Evolutionary conservation across 2,329 filamentous ascomycete genomes (phyloP).

Genomic region (Colletotrichum tanaceti): DNA sequence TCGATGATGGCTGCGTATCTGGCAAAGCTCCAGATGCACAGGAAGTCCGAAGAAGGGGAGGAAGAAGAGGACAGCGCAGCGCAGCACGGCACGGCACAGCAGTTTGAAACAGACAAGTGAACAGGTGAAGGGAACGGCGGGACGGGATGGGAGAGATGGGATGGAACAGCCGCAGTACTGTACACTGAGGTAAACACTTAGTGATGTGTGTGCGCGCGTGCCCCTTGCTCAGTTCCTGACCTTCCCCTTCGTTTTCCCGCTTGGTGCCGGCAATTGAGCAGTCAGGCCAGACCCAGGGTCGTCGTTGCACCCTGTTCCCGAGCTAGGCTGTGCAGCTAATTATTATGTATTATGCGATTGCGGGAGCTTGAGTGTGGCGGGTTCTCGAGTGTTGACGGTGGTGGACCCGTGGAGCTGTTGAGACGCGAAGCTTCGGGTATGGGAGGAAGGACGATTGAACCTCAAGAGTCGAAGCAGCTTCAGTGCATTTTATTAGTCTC

Average conservation of each 20-base stretch:
- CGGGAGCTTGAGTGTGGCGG: slow-evolving; percentile 15
- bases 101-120: slow-evolving; percentile 17
- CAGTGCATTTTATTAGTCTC: not conserved
- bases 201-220: no score
- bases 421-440: slow-evolving; percentile 5
- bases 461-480: slow-evolving; percentile 4
- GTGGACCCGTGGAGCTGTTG: slow-evolving; percentile 34
- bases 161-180: not conserved
- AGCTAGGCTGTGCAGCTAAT: slow-evolving; percentile 28
- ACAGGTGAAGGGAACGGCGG: not conserved
- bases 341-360: not conserved
- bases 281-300: slow-evolving; percentile 20
- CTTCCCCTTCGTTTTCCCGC: not conserved
- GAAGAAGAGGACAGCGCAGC: not conserved
- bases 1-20: slow-evolving; percentile 13
- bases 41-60: not conserved
- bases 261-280: slow-evolving; percentile 29
- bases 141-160: not conserved
- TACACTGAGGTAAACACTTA: no score
- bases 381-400: slow-evolving; percentile 15
- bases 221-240: slow-evolving; percentile 1
- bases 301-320: slow-evolving; percentile 24
- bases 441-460: not conserved
- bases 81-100: slow-evolving; percentile 1
- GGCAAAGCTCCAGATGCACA: slow-evolving; percentile 11